phyloP scores from a whole-genome alignment of 2,329 filamentous ascomycete species.

The Chrysoporthe austroafricana region DNA sequence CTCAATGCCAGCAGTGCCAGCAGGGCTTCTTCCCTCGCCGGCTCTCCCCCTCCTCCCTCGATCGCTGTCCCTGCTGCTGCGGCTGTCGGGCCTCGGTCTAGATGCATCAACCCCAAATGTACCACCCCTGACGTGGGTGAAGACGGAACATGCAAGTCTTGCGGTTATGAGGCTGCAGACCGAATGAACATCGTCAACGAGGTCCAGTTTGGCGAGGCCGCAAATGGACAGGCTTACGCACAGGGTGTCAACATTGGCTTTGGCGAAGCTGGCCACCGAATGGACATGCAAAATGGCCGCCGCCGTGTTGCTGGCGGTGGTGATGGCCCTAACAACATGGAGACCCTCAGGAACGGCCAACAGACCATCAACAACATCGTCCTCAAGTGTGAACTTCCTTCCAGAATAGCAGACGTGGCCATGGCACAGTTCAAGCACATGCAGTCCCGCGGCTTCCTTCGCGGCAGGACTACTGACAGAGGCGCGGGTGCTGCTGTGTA shows the following conservation, averaged over 20 bases:
- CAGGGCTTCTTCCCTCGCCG: constrained; percentile 32
- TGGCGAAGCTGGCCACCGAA: constrained; percentile 78
- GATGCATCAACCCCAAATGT: constrained; percentile 63
- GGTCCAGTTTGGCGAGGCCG: constrained; percentile 86
- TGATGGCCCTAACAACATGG: constrained; percentile 56
- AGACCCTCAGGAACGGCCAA: constrained; percentile 44
- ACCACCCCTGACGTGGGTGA: constrained; percentile 60
- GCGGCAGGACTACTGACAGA: constrained; percentile 82
- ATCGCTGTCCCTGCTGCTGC: constrained; percentile 31
- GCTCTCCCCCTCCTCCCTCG: constrained; percentile 37
- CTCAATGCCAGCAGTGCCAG: constrained; percentile 27
- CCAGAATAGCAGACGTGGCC: constrained; percentile 52
- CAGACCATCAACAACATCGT: constrained; percentile 17
- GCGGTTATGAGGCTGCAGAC: constrained; percentile 82
- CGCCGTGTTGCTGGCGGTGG: constrained; percentile 58
- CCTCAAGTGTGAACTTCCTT: constrained; percentile 58
- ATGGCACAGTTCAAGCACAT: constrained; percentile 52
- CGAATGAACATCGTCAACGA: constrained; percentile 91
- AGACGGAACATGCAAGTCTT: constrained; percentile 76
- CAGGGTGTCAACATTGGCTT: constrained; percentile 88
- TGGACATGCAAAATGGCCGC: constrained; percentile 56
- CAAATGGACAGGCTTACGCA: constrained; percentile 83
- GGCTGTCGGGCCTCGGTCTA: constrained; percentile 35
- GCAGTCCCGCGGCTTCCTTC: constrained; percentile 66
- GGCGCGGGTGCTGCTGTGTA: constrained; percentile 93